Conservation (phyloP, 129 eudicot genomes). For the Kitagawia praeruptora region DNA sequence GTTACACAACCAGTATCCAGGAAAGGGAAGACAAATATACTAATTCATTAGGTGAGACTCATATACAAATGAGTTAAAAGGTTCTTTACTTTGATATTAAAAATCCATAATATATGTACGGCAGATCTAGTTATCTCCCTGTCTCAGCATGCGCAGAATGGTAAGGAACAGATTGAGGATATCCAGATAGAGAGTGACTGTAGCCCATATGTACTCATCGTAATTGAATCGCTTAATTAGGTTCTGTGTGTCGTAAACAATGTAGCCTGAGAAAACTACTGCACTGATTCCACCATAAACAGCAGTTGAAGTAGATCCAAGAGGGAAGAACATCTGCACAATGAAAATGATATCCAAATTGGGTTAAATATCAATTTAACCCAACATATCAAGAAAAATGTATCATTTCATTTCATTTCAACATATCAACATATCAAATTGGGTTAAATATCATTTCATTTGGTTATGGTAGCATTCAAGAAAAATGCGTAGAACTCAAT, state of each 20-base stretch:
- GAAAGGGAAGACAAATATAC: background rate
- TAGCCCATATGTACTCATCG: slow-evolving; percentile 90
- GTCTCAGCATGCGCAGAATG: slow-evolving; percentile 76
- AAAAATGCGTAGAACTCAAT: too few relatives aligned
- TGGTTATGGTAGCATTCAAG: too few relatives aligned
- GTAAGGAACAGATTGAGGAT: slow-evolving; percentile 83
- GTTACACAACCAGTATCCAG: background rate
- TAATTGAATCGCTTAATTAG: slow-evolving; percentile 91
- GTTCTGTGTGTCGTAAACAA: slow-evolving; percentile 84
- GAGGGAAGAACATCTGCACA: slow-evolving; percentile 79
- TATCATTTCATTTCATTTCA: too few relatives aligned
- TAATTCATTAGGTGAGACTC: background rate
- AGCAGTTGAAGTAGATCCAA: slow-evolving; percentile 69
- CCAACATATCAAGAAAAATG: too few relatives aligned
- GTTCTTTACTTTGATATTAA: background rate
- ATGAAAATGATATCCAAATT: background rate
- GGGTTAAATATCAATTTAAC: too few relatives aligned
- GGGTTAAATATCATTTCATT: too few relatives aligned
- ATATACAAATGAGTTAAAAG: background rate
- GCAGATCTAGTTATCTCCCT: slow-evolving; percentile 26
- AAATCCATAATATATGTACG: background rate
- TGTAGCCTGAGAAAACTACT: slow-evolving; percentile 77
- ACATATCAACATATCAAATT: too few relatives aligned
- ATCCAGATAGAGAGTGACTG: slow-evolving; percentile 89
- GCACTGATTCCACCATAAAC: slow-evolving; percentile 77